phyloP scores from a whole-genome alignment of 2,329 filamentous ascomycete genomes.

The Aspergillus quadricinctus region DNA sequence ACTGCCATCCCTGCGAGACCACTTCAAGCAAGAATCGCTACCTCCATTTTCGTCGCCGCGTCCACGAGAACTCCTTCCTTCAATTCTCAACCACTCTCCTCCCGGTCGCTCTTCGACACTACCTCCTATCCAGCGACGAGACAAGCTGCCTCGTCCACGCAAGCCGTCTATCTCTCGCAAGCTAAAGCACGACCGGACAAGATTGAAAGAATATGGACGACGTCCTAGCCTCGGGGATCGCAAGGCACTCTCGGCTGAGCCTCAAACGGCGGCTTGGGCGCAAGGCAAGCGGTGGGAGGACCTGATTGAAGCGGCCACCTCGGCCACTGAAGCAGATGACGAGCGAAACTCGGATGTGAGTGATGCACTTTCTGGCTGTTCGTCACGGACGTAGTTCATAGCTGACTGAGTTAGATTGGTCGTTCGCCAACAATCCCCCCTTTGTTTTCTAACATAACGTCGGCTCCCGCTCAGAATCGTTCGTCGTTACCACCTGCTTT shows the following conservation, averaged over 20 bases:
- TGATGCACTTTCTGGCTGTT: conserved; percentile 2
- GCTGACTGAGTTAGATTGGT: conserved; percentile 40
- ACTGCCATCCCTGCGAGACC: conserved; percentile 64
- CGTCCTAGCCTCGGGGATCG: conserved; percentile 69
- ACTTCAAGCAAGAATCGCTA: conserved; percentile 69
- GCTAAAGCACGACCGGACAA: conserved; percentile 74
- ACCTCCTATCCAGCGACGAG: conserved; percentile 71
- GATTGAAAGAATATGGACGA: conserved; percentile 70
- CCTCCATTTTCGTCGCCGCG: conserved; percentile 58
- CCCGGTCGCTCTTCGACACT: conserved; percentile 83
- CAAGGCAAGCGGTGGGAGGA: conserved; percentile 94
- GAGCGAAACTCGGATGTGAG: conserved; percentile 77
- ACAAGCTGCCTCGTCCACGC: conserved; percentile 68
- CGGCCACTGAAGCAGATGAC: conserved; percentile 84
- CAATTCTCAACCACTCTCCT: conserved; percentile 72
- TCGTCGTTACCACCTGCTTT: conserved; percentile 60
- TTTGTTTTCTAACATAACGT: conserved; percentile 35
- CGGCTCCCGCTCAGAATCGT: conserved; percentile 46
- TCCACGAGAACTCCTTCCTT: conserved; percentile 73
- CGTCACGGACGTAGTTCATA: conserved; percentile 33
- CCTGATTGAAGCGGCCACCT: conserved; percentile 88
- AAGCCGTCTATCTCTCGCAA: conserved; percentile 81
- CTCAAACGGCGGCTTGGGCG: conserved; percentile 64
- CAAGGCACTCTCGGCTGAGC: conserved; percentile 84
- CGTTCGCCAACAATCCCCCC: conserved; percentile 39